Evolutionary conservation across 345 rosid genomes (phyloP), one percentile per base, ranked within the genome.

Genomic region (Orychophragmus violaceus): DNA sequence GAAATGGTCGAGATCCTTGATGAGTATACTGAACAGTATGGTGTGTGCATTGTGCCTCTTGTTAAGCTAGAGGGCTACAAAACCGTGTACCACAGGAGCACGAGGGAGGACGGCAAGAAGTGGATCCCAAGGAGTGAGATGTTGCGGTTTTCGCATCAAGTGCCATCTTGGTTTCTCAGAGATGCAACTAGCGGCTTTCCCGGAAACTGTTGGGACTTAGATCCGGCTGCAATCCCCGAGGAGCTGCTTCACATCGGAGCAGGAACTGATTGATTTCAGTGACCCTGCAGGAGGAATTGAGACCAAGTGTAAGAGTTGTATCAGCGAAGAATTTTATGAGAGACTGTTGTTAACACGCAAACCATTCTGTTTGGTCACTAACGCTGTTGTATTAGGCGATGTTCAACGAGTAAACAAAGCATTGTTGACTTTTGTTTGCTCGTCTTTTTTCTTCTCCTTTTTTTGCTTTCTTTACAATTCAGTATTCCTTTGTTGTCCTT

Each of bases 1-100:
- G 99, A 90, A 84, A 94, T 94, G 99, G 96, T 94, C 8, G 97
- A 90, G 84, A 88, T 94, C 63, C 91, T 94, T 7, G 95, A 85
- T 48, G 84, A 88, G 79, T 94, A 88, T 76, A 79, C 97, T 2
- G 96, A 94, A 82, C 91, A 88, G 74, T 90, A 85, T 32, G 97
- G 99, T 27, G 87, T 90, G 19, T 88, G 95, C 63, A 78, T 94
- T 49, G 50, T 77, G 46, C 96, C 99, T 4, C 88, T 94, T 7
- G 51, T 84, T 48, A 94, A 94, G 76, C 59, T 90, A 73, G 75
- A 69, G 1, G 99, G 97, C 4, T 94, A 78, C 84, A 94, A 90
- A 78, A 94, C 99, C 0, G 97, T 94, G 19, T 94, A 94, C 66
- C 91, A 83, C 66, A 81, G 91, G 68, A 79, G 76, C 35, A 44